A percentile compares a stretch with the other conserved stretches of the same genome.
Conservation (phyloP, 768 basidiomycete genomes). For the Boletus bicolor region DNA sequence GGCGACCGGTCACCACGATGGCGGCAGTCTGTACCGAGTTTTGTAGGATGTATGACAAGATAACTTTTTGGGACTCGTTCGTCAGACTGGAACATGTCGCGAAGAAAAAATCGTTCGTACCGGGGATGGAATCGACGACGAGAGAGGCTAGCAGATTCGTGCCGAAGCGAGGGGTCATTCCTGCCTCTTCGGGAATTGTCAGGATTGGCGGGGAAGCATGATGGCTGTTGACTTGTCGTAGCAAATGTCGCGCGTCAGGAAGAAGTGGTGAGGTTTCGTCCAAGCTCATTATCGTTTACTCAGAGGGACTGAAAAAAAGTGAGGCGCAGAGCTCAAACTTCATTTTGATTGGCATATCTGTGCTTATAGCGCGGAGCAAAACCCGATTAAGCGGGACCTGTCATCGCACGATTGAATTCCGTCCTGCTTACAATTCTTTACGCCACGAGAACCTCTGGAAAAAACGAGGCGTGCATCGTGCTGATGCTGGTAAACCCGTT, state of each 20-base stretch:
- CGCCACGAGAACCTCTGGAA: constrained; percentile 2
- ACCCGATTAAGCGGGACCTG: constrained; percentile 8
- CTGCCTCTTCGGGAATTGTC: constrained; percentile 30
- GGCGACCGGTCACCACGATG: constrained; percentile 59
- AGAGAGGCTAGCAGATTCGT: constrained; percentile 44
- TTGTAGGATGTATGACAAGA: constrained; percentile 68
- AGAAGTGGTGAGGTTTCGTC: constrained; percentile 35
- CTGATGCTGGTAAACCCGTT: constrained; percentile 14
- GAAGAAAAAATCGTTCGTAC: constrained; percentile 31
- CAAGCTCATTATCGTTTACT: constrained; percentile 9
- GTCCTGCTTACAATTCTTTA: constrained; percentile 7
- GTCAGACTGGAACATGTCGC: not conserved
- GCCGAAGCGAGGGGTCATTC: constrained; percentile 16
- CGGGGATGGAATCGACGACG: constrained; percentile 56
- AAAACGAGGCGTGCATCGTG: constrained; percentile 32
- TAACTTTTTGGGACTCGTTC: constrained; percentile 39
- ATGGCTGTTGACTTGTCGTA: constrained; percentile 5
- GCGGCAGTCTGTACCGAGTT: constrained; percentile 70
- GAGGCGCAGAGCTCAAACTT: not conserved
- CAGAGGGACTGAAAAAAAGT: constrained; percentile 12
- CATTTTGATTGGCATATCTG: not conserved
- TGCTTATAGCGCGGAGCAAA: constrained; percentile 18
- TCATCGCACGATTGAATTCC: constrained; percentile 4
- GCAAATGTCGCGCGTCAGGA: constrained; percentile 4
- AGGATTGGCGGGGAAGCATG: constrained; percentile 15